Evolutionary conservation across 2,329 filamentous ascomycete species (phyloP).

Genomic region (Ambrosiella beaveri): DNA sequence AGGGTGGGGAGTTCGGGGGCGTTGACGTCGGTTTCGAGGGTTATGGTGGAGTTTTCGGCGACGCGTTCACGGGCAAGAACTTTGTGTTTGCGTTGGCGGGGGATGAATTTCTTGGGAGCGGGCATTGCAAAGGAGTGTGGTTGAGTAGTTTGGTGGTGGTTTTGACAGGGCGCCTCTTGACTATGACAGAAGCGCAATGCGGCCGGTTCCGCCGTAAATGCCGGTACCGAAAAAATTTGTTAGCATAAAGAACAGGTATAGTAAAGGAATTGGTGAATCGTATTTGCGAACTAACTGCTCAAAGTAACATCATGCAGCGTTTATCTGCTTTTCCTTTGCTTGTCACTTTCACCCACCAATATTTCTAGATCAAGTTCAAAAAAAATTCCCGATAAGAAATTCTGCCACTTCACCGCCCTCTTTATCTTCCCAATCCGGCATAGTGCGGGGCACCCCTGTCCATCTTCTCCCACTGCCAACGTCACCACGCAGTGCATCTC

Average conservation of each 20-base stretch:
- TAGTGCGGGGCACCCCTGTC: slow-evolving; percentile 21
- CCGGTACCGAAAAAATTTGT: no score
- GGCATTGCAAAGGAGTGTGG: slow-evolving; percentile 3
- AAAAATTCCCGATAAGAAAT: slow-evolving; percentile 15
- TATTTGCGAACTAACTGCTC: no score
- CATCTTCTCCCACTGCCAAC: background rate
- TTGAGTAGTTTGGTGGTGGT: background rate
- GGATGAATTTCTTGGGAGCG: slow-evolving; percentile 31
- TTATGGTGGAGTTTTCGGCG: slow-evolving; percentile 24
- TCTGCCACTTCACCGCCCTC: slow-evolving; percentile 19
- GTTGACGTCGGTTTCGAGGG: slow-evolving; percentile 16
- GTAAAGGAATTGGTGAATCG: no score
- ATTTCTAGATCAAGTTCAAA: background rate
- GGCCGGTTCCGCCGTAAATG: no score
- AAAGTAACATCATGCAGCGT: background rate
- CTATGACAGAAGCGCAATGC: background rate
- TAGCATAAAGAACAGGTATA: no score
- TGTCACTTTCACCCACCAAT: background rate
- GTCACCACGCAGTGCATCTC: background rate
- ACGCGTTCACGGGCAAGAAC: slow-evolving; percentile 46
- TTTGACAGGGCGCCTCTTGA: background rate
- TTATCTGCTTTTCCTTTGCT: background rate
- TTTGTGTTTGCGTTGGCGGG: slow-evolving; percentile 50
- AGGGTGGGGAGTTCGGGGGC: slow-evolving; percentile 26
- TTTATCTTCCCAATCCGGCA: slow-evolving; percentile 16